Evolutionary conservation across 2,329 filamentous ascomycete species (phyloP), one percentile per base, ranked within the genome.

Genomic region (Periconia sp.): DNA sequence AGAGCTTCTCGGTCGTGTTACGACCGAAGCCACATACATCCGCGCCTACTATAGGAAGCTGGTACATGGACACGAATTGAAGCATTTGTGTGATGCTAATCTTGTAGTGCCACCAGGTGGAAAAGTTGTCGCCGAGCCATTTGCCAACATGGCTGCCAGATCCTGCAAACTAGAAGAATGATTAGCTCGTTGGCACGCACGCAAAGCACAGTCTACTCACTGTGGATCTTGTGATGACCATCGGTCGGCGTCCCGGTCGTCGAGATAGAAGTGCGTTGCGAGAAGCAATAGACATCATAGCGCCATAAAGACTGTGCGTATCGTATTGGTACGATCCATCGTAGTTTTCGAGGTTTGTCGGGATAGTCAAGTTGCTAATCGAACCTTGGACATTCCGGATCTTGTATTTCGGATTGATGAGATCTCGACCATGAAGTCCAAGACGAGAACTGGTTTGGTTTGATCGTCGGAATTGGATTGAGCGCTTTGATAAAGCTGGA

Each of bases 11-110:
- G 4, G 79, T 88, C 0, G 85, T 85, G 58, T 86, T 81, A 7
- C 75, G 79, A 2, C 74, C 83, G 51, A 87, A 94, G 0, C 89
- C 89, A 56, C 89, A 94, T 1, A 90, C 85, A 54, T 94, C 89
- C 3, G 68, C 57, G 2, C 74, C 74, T 3, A 74, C 73, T 64
- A 76, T 73, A 1, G 74, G 72, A 0, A 76, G 55, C 38, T 77
- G 73, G 64, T 69, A 77, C 16, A 77, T 58, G 4, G 72, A 63
- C 11, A 64, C 67, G 43, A 77, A 77, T 46, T 76, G 69, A 8
- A 77, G 58, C 28, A 75, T 60, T 31, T 70, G 59, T 2, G 60
- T 46, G 33, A 73, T 71, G 16, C 65, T 70, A 24, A 67, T 65
- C 18, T 69, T 63, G 48, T 77, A 78, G 42, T 72, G 56, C 9